Conservation (phyloP, 2,329 filamentous ascomycete species). For the Arachnomyces sp. region DNA sequence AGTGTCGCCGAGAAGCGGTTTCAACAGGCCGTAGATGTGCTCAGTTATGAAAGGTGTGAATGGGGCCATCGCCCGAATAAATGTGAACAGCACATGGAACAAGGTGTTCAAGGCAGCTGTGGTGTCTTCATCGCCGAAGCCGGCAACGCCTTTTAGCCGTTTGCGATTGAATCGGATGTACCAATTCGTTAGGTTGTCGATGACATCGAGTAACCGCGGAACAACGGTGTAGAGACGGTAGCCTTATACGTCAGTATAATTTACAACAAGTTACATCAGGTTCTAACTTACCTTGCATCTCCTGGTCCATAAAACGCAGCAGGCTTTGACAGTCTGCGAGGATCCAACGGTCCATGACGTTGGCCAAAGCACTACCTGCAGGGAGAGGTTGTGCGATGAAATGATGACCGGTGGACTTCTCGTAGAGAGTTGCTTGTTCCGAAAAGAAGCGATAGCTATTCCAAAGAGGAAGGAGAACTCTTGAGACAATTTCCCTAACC, state of each 20-base stretch:
- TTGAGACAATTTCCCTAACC: conserved; percentile 90
- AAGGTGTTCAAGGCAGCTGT: conserved; percentile 85
- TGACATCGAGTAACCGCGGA: conserved; percentile 72
- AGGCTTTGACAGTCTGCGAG: conserved; percentile 86
- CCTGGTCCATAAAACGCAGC: conserved; percentile 81
- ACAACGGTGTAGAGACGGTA: conserved; percentile 88
- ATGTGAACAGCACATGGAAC: conserved; percentile 85
- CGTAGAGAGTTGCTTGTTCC: conserved; percentile 74
- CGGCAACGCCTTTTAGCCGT: conserved; percentile 87
- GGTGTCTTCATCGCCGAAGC: conserved; percentile 75
- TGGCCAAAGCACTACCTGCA: too few species aligned
- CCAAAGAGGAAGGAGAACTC: conserved; percentile 85
- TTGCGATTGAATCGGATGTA: conserved; percentile 93
- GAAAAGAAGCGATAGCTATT: conserved; percentile 97
- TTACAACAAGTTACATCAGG: too few species aligned
- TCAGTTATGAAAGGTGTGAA: conserved; percentile 96
- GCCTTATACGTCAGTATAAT: too few species aligned
- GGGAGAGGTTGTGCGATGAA: too few species aligned
- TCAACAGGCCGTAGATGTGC: conserved; percentile 79
- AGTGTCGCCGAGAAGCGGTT: conserved; percentile 65
- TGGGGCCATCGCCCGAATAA: conserved; percentile 80
- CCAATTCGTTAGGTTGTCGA: conserved; percentile 95
- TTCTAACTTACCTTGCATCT: conserved; percentile 78
- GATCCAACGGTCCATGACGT: conserved; percentile 96
- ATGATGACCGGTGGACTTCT: conserved; percentile 73